Evolutionary conservation across 306 rosid species (phyloP), one percentile per base, ranked within the genome.

Genomic region (Dryas drummondii): DNA sequence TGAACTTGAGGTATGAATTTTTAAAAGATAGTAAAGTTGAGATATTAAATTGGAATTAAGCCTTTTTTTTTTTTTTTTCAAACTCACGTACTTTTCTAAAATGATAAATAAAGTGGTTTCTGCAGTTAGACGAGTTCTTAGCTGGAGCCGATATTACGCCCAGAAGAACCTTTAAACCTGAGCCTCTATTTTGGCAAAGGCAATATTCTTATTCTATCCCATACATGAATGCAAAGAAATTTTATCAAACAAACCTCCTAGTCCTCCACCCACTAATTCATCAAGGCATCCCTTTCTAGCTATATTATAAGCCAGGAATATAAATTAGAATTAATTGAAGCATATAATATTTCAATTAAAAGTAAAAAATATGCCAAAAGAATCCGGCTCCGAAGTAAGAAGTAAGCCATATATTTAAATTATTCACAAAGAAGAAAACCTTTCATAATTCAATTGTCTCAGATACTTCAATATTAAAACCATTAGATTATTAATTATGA

Each of bases 171-270:
- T 59, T 59, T 60, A 46, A 46, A 58, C 4, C 16, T 62, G 37
- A 56, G 45, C 71, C 70, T 62, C 78, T 74, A 64, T 62, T 37
- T 74, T 64, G 13, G 11, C 41, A 42, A 64, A 66, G 71, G 65
- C 7, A 50, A 32, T 67, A 68, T 67, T 76, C 69, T n/a, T 57
- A 57, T 68, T 58, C 75, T 37, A 32, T 32, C 68, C 68, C 46
- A 6, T 44, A 48, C 46, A 56, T 45, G 41, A n/a, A 32, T 2
- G 37, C 37, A 32, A 32, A 32, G 63, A 61, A 74, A 52, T 6
- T 64, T 42, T 26, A 5, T 41, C 4, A 32, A 22, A 45, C 32
- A 44, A 48, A 17, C 45, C 22, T 22, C 22, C 22, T 8, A 32
- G 37, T 32, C n/a, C 63, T 65, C 11, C 44, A 19, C 62, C 51